A percentile compares a stretch with the other conserved stretches of the same genome.
These are phyloP conservation scores for Phytophthora crassamura DNA, from an alignment of 352 stramenopile species.

Conservation along the genomic window DNA sequence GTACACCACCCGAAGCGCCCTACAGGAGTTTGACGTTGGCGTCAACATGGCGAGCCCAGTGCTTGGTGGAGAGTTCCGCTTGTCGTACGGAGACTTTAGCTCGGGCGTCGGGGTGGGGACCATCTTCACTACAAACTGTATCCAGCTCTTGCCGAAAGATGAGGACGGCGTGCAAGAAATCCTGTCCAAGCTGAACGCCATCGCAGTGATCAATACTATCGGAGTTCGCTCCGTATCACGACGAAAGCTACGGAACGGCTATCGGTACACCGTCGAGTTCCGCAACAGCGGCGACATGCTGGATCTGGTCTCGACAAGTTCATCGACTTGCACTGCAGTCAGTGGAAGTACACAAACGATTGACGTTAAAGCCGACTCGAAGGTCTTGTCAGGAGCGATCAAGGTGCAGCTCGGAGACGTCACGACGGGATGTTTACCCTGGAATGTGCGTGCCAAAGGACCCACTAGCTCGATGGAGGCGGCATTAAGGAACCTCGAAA, in stretches of 20 bases:
- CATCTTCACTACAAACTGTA: conserved; percentile 56
- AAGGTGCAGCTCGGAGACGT: conserved; percentile 47
- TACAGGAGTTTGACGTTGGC: conserved; percentile 73
- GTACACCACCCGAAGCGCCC: conserved; percentile 51
- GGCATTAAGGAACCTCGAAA: conserved; percentile 44
- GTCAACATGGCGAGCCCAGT: conserved; percentile 52
- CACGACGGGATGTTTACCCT: conserved; percentile 50
- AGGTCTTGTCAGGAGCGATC: conserved; percentile 60
- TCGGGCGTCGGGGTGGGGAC: conserved; percentile 28
- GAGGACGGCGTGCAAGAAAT: conserved; percentile 59
- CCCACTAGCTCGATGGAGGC: conserved; percentile 45
- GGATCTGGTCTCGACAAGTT: conserved; percentile 52
- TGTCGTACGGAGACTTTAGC: conserved; percentile 69
- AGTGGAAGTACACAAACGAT: conserved; percentile 67
- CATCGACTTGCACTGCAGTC: conserved; percentile 41
- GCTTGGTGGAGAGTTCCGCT: conserved; percentile 50
- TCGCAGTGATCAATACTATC: conserved; percentile 65
- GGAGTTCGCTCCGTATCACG: conserved; percentile 48
- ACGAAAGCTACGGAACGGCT: conserved; percentile 42
- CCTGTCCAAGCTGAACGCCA: conserved; percentile 35
- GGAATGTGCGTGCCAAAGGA: conserved; percentile 49
- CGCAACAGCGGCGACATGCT: conserved; percentile 59
- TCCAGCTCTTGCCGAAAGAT: conserved; percentile 47
- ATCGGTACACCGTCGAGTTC: conserved; percentile 61
- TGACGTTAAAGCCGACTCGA: conserved; percentile 47